phyloP scores from a whole-genome alignment of 2,329 filamentous ascomycete genomes.

The Sarocladium oryzae region DNA sequence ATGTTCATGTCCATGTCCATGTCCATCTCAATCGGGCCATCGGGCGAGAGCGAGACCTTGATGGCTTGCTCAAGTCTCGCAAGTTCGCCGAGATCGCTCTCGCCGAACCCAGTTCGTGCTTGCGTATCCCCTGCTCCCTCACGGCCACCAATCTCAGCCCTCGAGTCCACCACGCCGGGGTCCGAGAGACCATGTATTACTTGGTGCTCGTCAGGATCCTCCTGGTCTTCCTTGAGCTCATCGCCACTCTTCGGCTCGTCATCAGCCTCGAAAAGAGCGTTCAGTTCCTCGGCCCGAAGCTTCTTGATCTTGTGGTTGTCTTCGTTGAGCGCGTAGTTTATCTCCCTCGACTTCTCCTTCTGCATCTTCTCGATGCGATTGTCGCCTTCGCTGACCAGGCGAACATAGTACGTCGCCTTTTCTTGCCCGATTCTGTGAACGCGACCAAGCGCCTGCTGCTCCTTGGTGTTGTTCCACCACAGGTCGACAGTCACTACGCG shows the following conservation, averaged over 20 bases:
- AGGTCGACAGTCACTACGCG: slow-evolving; percentile 48
- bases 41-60: no score
- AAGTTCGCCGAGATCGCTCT: background rate
- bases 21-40: no score
- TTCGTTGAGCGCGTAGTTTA: slow-evolving; percentile 29
- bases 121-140: no score
- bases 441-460: slow-evolving; percentile 57
- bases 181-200: no score
- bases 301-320: slow-evolving; percentile 13
- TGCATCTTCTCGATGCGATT: slow-evolving; percentile 50
- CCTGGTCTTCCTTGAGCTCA: background rate
- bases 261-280: background rate
- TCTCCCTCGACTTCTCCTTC: slow-evolving; percentile 41
- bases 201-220: no score
- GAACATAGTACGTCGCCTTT: slow-evolving; percentile 51
- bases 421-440: slow-evolving; percentile 60
- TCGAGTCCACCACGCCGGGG: no score
- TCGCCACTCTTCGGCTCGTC: background rate
- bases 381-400: slow-evolving; percentile 54
- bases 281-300: background rate
- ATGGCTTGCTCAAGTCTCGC: no score
- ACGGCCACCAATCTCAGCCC: no score
- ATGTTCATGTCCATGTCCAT: background rate
- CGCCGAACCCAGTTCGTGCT: no score
- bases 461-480: slow-evolving; percentile 56